phyloP scores from a whole-genome alignment of 768 basidiomycete species.

The Naematelia encephala region DNA sequence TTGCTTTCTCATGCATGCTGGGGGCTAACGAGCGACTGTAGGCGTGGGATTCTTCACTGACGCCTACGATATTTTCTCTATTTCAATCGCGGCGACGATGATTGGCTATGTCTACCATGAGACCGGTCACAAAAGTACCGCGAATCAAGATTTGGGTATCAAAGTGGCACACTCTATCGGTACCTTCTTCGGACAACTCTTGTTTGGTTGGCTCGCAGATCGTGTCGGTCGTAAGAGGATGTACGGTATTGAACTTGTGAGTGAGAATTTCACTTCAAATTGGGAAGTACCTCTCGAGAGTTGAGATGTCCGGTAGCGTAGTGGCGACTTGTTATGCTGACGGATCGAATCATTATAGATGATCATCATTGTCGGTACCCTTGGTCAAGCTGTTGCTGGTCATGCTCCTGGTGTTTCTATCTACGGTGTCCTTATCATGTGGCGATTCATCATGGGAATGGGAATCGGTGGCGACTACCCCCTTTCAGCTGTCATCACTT shows the following conservation, averaged over 20 bases:
- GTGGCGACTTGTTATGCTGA: too few species aligned
- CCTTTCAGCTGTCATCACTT: constrained; percentile 76
- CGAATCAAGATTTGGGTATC: constrained; percentile 58
- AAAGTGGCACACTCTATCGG: constrained; percentile 52
- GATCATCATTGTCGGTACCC: constrained; percentile 51
- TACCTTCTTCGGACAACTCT: constrained; percentile 49
- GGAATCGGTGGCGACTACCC: constrained; percentile 92
- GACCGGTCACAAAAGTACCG: constrained; percentile 53
- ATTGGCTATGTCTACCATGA: constrained; percentile 70
- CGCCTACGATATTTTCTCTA: constrained; percentile 65
- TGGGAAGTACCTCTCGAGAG: too few species aligned
- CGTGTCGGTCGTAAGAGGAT: constrained; percentile 51
- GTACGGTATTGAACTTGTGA: constrained; percentile 54
- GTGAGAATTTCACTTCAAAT: constrained; percentile 16
- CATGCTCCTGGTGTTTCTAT: constrained; percentile 65
- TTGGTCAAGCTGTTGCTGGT: constrained; percentile 62
- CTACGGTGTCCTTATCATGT: constrained; percentile 70
- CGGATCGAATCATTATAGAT: constrained; percentile 25
- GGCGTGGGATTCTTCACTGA: constrained; percentile 80
- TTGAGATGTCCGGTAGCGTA: too few species aligned
- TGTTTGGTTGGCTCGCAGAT: constrained; percentile 51
- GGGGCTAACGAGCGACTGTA: too few species aligned
- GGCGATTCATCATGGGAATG: constrained; percentile 76
- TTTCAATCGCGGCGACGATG: constrained; percentile 80
- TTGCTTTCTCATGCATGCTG: constrained; percentile 61